Evolutionary conservation across 148 eudicot genomes (phyloP), one percentile per base, ranked within the genome.

Genomic region (Fagopyrum esculentum): DNA sequence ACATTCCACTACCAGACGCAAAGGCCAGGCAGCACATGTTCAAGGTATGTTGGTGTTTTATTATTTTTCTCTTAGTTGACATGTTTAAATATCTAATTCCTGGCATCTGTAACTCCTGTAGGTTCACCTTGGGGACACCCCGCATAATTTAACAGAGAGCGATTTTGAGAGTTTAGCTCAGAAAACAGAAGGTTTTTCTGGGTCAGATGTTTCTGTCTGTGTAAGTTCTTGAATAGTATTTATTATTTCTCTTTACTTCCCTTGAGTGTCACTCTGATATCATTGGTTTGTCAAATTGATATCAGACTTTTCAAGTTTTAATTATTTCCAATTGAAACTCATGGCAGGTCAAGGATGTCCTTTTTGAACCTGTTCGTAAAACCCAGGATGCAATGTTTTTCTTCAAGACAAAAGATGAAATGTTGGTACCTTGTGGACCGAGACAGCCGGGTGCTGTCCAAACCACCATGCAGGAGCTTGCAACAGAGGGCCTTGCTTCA

Each of bases 1-100:
- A 94, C 78, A 94, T 94, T 82, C 98, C 98, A 43, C 98, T 94
- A 22, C 97, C 98, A 45, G 98, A 94, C 79, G 64, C 74, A 19
- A 92, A 94, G 90, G 98, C 98, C 72, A 87, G 96, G n/a, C 98
- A 92, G 49, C 98, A 94, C 78, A 94, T 94, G 92, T 94, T 94
- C 82, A 94, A 94, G 80, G 98, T 94, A 81, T 74, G 76, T 19
- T 46, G 51, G 29, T 57, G 57, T 29, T 74, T 19, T 11, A 35
- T 35, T 35, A 35, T 77, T 19, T 17, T 75, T 51, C 51, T 40
- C 26, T 51, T 51, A 70, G 4, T 45, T 26, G 9, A 73, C 57
- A 22, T 47, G 9, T 72, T 59, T 29, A 5, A 12, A 11, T 40
- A 40, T 35, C 17, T 35, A 66, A 66, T 22, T 66, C 16, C 4